Percentiles rank a stretch among this genome's conserved stretches.
These are phyloP conservation scores for Apodospora peruviana DNA, from an alignment of 495 filamentous ascomycete species.

Conservation along the genomic window DNA sequence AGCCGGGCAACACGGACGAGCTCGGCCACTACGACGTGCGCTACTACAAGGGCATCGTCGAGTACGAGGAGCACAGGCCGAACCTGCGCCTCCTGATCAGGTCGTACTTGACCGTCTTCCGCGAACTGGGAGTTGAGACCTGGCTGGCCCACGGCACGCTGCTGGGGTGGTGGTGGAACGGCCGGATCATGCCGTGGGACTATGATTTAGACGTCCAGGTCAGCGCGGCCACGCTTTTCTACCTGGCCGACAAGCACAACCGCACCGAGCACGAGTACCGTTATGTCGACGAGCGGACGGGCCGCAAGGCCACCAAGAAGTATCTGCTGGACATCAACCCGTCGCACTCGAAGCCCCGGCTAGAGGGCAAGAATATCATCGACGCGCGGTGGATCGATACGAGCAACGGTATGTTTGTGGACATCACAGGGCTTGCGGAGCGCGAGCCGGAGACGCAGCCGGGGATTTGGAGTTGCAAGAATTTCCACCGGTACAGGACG, in stretches of 20 bases:
- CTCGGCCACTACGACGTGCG: constrained; percentile 68
- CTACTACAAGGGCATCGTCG: constrained; percentile 56
- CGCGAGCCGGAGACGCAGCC: constrained; percentile 53
- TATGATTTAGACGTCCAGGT: constrained; percentile 86
- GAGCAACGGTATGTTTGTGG: constrained; percentile 73
- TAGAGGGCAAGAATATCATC: constrained; percentile 72
- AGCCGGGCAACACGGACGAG: constrained; percentile 51
- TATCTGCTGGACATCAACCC: constrained; percentile 82
- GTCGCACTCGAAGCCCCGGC: constrained; percentile 52
- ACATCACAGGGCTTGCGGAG: constrained; percentile 77
- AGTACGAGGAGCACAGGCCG: constrained; percentile 57
- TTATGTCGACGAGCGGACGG: constrained; percentile 28
- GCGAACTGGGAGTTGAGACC: constrained; percentile 61
- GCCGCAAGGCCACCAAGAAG: constrained; percentile 8
- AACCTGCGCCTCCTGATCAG: constrained; percentile 64
- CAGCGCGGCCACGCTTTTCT: constrained; percentile 52
- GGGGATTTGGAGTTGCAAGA: constrained; percentile 77
- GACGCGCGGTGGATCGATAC: constrained; percentile 83
- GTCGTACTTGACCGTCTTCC: constrained; percentile 64
- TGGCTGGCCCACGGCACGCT: constrained; percentile 88
- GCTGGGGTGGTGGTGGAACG: constrained; percentile 91
- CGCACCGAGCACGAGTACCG: constrained; percentile 57
- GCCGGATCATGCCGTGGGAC: constrained; percentile 79
- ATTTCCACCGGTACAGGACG: constrained; percentile 65
- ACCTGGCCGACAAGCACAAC: constrained; percentile 61